Evolutionary conservation across 2,329 filamentous ascomycete genomes (phyloP).

Genomic region (Cladosporium sp.): DNA sequence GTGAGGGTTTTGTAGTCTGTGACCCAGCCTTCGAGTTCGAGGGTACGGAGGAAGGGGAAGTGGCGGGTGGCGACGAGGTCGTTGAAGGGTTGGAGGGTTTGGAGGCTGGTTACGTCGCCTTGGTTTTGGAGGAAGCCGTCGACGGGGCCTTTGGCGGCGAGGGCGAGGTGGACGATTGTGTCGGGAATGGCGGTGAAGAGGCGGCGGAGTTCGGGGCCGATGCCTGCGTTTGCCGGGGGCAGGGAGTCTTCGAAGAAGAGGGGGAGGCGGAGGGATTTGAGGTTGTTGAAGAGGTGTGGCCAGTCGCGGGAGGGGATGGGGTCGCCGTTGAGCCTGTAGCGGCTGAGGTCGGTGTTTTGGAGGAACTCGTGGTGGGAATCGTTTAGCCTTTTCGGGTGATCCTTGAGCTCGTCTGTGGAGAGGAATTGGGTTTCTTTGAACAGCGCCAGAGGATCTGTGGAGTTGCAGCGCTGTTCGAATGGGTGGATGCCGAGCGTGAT

Average conservation of each 20-base stretch:
- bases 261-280: conserved; percentile 11
- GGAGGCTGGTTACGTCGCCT: background rate
- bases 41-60: conserved; percentile 1
- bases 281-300: background rate
- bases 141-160: conserved; percentile 13
- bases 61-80: background rate
- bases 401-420: conserved; percentile 12
- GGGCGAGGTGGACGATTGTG: conserved; percentile 9
- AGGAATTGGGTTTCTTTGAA: conserved; percentile 15
- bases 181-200: conserved; percentile 11
- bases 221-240: background rate
- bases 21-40: conserved; percentile 15
- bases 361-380: background rate
- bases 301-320: conserved; percentile 8
- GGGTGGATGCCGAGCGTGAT: conserved; percentile 10
- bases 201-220: conserved; percentile 3
- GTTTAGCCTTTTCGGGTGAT: conserved; percentile 2
- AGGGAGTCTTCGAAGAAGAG: conserved; percentile 15
- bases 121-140: conserved; percentile 15
- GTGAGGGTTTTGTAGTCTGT: conserved; percentile 7
- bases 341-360: conserved; percentile 1
- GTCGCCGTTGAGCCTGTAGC: conserved; percentile 2
- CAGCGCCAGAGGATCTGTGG: conserved; percentile 13
- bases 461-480: conserved; percentile 17
- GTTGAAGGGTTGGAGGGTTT: conserved; percentile 13